Base-by-base conservation (phyloP, 345 rosid species). In the Boechera divaricarpa region DNA sequence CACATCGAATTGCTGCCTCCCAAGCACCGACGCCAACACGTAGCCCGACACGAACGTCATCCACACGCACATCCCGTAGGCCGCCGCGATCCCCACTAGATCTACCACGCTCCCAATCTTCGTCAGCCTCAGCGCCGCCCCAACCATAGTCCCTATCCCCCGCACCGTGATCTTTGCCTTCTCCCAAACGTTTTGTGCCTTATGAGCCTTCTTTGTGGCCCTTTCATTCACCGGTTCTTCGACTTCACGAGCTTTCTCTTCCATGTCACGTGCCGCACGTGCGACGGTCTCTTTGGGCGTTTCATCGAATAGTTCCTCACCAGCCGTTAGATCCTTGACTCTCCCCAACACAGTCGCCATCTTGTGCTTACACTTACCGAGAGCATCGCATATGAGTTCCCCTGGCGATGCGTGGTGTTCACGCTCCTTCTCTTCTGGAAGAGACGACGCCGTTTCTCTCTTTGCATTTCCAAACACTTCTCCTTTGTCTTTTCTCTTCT, bases 61-160 rank as follows among this genome's bases (percentile, higher is more conserved):
- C 97, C 98, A 94, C 39, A 85, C 76, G 56, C 93, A 80, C 87
- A 73, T 90, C 59, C 98, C 97, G 52, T 84, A 89, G 5, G 93
- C 93, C 5, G 79, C 79, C 0, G 87, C 77, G 11, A 88, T 80
- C 26, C 90, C 97, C 26, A 86, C 54, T 68, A 90, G 56, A 57
- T 81, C 82, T 36, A 80, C 16, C 71, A 86, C 70, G 15, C 85
- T 74, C 45, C 63, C 77, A 0, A 78, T 63, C 81, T 79, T 73
- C 36, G 61, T 5, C 21, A 48, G 53, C 55, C 53, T 65, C 54
- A 77, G 5, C 38, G 73, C 45, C 48, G 47, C 45, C 11, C 51
- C 42, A 60, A 60, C 54, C 13, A 1, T 33, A 1, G 48, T 41
- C n/a, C 69, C 57, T 31, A 69, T 1, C 42, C 44, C 52, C 13